Conservation (phyloP, 768 basidiomycete genomes). For the Trametes meyenii region DNA sequence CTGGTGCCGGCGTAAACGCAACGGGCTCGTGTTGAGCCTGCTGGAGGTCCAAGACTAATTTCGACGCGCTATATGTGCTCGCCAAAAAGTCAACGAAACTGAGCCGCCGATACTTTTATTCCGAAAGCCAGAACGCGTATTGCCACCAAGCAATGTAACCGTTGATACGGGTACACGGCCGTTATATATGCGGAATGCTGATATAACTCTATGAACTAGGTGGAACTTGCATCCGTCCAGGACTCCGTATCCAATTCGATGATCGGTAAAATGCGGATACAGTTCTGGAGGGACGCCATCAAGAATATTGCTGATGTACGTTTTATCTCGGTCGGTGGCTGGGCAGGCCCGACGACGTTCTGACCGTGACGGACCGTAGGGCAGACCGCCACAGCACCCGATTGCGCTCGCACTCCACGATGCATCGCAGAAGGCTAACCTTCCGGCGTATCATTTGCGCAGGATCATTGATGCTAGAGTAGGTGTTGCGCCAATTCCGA, state of each 20-base stretch:
- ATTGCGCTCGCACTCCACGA: constrained; percentile 73
- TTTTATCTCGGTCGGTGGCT: constrained; percentile 13
- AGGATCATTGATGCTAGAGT: constrained; percentile 87
- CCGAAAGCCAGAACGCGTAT: too few relatives aligned
- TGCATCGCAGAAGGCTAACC: constrained; percentile 48
- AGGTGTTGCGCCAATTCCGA: constrained; percentile 32
- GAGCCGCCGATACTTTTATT: too few relatives aligned
- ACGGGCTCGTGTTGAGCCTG: too few relatives aligned
- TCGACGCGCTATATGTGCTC: too few relatives aligned
- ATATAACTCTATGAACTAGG: constrained; percentile 41
- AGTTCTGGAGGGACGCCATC: constrained; percentile 86
- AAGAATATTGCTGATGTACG: constrained; percentile 67
- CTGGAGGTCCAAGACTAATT: too few relatives aligned
- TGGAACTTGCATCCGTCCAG: constrained; percentile 76
- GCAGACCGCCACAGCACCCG: constrained; percentile 78
- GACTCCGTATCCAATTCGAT: constrained; percentile 73
- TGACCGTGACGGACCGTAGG: constrained; percentile 45
- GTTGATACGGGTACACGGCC: too few relatives aligned
- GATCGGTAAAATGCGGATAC: constrained; percentile 83
- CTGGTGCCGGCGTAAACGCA: too few relatives aligned
- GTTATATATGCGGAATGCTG: constrained; percentile 5
- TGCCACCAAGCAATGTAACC: too few relatives aligned
- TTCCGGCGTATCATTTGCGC: constrained; percentile 78
- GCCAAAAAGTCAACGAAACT: too few relatives aligned
- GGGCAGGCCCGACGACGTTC: neutral